Percentiles rank a stretch among this genome's conserved stretches.
phyloP scores from a whole-genome alignment of 495 filamentous ascomycete species.

The Amorphotheca resinae region DNA sequence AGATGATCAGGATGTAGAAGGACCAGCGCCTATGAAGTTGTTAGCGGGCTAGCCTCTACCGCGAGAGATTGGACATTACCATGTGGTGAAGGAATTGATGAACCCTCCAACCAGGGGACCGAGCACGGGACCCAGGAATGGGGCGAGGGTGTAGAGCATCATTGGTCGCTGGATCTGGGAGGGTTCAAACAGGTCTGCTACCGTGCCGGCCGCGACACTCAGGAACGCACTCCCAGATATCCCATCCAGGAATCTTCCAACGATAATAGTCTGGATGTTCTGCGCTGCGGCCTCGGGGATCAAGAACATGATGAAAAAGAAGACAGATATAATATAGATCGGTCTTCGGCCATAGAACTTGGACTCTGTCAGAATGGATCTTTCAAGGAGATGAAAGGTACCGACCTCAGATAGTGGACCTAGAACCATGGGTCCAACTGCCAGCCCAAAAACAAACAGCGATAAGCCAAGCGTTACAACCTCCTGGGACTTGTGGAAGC shows the following conservation, averaged over 20 bases:
- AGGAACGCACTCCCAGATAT: conserved; percentile 61
- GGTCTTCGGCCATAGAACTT: conserved; percentile 54
- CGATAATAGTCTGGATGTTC: conserved; percentile 52
- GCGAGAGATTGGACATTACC: neutral
- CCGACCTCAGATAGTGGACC: conserved; percentile 43
- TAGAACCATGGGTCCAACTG: conserved; percentile 31
- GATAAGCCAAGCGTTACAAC: conserved; percentile 36
- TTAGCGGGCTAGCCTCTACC: conserved; percentile 34
- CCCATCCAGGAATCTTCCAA: conserved; percentile 68
- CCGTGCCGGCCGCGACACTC: conserved; percentile 64
- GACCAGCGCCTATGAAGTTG: conserved; percentile 62
- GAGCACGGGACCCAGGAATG: conserved; percentile 60
- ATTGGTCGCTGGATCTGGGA: conserved; percentile 50
- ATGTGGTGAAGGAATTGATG: conserved; percentile 17
- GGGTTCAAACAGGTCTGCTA: conserved; percentile 60
- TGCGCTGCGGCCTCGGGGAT: conserved; percentile 47
- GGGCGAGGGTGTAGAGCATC: conserved; percentile 51
- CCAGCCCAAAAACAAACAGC: conserved; percentile 38
- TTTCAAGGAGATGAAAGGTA: conserved; percentile 65
- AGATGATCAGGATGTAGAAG: conserved; percentile 76
- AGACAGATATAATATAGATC: conserved; percentile 52
- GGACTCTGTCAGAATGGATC: too few species aligned
- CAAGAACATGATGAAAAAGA: conserved; percentile 54
- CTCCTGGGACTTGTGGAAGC: conserved; percentile 30
- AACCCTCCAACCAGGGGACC: conserved; percentile 44